Base-by-base conservation (phyloP, 495 filamentous ascomycete genomes). In the Neurospora sp. region DNA sequence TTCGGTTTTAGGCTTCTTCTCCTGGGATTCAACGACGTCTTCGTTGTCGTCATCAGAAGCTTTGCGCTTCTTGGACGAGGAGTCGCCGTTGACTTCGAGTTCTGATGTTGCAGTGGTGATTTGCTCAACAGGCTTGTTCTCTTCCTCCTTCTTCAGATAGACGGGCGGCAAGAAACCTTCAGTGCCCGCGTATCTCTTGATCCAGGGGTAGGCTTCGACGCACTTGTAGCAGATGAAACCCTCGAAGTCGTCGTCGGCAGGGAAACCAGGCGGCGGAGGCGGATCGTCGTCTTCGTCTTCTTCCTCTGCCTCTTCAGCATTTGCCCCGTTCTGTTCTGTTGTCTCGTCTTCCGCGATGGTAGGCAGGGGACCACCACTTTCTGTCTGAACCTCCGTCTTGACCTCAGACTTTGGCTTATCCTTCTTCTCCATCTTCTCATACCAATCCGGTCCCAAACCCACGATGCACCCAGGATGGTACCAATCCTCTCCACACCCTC, bases 401-500 rank as follows among this genome's bases (percentile, higher is more conserved):
- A 68, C 68, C 40, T 17, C 61, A 0, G 70, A 35, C 39, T 70
- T 72, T 68, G 79, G 77, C 40, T 73, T 72, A 6, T 17, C 44
- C 48, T 80, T 70, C 72, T 79, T 86, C 79, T 85, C 75, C 86
- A 86, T 73, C 82, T 85, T 79, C 74, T 88, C 84, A 68, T 78
- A 85, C 87, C 87, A 89, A n/a, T 83, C 81, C 2, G 86, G 84
- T 3, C 90, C 87, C 14, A 95, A 79, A 9, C 96, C 96, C 69
- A 97, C 89, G 14, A 99, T 81, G 79, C 96, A 99, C 72, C 94
- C 93, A 16, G 96, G 94, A 84, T 99, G 96, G 87, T 94, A 99
- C 96, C 96, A 99, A 80, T 99, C 96, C 83, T 99, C 96, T 4
- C 96, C 94, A 82, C 96, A 99, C 5, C 94, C 94, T 9, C 93